These are phyloP conservation scores for Collybia sp. DNA, from an alignment of 768 basidiomycete genomes.

Conservation along the genomic window DNA sequence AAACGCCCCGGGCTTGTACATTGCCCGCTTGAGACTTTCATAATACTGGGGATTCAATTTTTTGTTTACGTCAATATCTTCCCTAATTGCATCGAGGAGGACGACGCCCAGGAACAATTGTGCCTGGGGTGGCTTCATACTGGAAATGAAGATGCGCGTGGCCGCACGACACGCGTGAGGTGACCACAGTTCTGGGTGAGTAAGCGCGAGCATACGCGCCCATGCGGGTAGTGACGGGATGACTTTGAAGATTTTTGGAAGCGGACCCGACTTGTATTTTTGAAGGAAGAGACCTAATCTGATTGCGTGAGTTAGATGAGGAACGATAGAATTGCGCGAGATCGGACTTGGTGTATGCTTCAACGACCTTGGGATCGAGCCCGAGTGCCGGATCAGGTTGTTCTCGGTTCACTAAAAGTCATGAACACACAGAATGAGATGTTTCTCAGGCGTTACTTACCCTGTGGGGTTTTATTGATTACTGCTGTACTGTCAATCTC, in stretches of 20 bases:
- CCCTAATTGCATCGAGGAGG: slow-evolving; percentile 81
- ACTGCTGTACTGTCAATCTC: slow-evolving; percentile 49
- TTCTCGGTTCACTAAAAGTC: slow-evolving; percentile 32
- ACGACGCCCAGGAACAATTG: slow-evolving; percentile 91
- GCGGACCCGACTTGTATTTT: slow-evolving; percentile 88
- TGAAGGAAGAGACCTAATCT: slow-evolving; percentile 85
- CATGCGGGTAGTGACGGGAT: slow-evolving; percentile 93
- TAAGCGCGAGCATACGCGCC: slow-evolving; percentile 93
- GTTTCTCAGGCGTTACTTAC: slow-evolving; percentile 22
- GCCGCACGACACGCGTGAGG: slow-evolving; percentile 94
- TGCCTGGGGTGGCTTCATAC: slow-evolving; percentile 92
- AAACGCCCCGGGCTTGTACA: slow-evolving; percentile 97
- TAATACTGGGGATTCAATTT: slow-evolving; percentile 94
- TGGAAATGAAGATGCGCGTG: slow-evolving; percentile 93
- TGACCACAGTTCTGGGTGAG: slow-evolving; percentile 90
- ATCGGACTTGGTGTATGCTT: slow-evolving; percentile 86
- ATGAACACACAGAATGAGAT: slow-evolving; percentile 2
- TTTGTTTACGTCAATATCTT: slow-evolving; percentile 82
- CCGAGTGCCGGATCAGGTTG: slow-evolving; percentile 81
- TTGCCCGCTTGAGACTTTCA: slow-evolving; percentile 83
- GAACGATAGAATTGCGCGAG: slow-evolving; percentile 3
- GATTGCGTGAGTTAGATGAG: slow-evolving; percentile 5
- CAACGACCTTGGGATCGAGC: slow-evolving; percentile 87
- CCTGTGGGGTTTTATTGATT: slow-evolving; percentile 59
- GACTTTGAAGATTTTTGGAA: slow-evolving; percentile 98